These are phyloP conservation scores for Suillus tomentosus DNA, from an alignment of 768 basidiomycete species.

Conservation along the genomic window DNA sequence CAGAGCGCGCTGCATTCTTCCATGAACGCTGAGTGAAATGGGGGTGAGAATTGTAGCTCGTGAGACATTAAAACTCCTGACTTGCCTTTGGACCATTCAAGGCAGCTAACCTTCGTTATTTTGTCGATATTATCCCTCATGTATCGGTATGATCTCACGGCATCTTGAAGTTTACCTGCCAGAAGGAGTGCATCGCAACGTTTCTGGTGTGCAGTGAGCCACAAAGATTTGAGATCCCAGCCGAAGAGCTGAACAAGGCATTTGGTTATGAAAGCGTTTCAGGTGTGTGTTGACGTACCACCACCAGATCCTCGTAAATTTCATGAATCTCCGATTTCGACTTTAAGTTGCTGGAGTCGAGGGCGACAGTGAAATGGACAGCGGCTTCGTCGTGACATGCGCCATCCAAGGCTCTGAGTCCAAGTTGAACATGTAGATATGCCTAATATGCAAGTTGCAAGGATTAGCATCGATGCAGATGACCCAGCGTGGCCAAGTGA, in stretches of 20 bases:
- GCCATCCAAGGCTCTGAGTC: not conserved
- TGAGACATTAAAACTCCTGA: not conserved
- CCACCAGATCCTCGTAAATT: not conserved
- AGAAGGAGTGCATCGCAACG: not conserved
- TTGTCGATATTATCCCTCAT: not conserved
- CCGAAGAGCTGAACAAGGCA: not conserved
- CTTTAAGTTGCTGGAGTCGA: too few species aligned
- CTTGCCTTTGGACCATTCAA: not conserved
- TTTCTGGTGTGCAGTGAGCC: not conserved
- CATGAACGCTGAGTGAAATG: not conserved
- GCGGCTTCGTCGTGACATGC: not conserved
- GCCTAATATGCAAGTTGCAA: not conserved
- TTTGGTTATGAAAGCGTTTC: not conserved
- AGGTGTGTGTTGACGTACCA: not conserved
- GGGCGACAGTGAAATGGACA: not conserved
- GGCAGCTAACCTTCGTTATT: not conserved
- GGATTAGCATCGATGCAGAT: not conserved
- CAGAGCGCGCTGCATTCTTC: not conserved
- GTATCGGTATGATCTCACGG: not conserved
- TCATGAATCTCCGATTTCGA: not conserved
- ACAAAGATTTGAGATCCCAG: not conserved
- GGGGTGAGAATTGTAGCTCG: not conserved
- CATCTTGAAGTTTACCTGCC: not conserved
- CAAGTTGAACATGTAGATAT: not conserved
- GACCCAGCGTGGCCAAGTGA: not conserved